A percentile compares a stretch with the other conserved stretches of the same genome.
phyloP scores from a whole-genome alignment of 495 filamentous ascomycete genomes.

The Annulohypoxylon bovei region DNA sequence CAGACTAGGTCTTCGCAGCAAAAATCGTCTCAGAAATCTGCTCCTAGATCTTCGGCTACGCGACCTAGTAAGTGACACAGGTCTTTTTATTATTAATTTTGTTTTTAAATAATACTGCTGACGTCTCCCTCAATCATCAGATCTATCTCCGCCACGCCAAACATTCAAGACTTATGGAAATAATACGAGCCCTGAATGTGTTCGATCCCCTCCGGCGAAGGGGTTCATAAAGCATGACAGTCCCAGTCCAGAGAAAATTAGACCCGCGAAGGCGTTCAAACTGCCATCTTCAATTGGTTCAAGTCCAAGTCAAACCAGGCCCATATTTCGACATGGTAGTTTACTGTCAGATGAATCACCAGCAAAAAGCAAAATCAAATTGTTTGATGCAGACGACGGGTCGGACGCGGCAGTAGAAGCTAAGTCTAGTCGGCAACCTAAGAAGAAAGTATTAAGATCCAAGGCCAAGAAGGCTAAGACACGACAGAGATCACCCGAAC shows the following conservation, averaged over 20 bases:
- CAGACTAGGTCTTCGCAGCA: slow-evolving; percentile 29
- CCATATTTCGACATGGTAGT: background rate
- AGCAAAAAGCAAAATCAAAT: slow-evolving; percentile 15
- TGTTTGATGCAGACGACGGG: background rate
- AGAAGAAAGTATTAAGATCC: background rate
- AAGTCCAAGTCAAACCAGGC: slow-evolving; percentile 17
- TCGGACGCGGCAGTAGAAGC: slow-evolving; percentile 1
- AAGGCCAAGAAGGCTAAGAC: slow-evolving; percentile 23
- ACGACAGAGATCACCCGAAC: slow-evolving; percentile 11
- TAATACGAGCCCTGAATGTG: slow-evolving; percentile 9
- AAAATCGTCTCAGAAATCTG: slow-evolving; percentile 27
- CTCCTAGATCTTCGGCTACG: slow-evolving; percentile 15
- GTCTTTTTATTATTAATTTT: too few species aligned
- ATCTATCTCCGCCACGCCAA: background rate
- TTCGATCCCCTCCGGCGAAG: background rate
- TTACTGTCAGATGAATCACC: slow-evolving; percentile 14
- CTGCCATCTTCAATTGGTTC: slow-evolving; percentile 1
- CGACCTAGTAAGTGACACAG: slow-evolving; percentile 9
- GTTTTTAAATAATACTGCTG: background rate
- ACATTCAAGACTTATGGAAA: background rate
- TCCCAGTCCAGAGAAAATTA: slow-evolving; percentile 17
- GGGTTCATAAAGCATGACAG: slow-evolving; percentile 20
- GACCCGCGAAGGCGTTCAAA: slow-evolving; percentile 6
- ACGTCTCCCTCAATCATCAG: slow-evolving; percentile 16
- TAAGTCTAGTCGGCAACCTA: background rate